phyloP scores from a whole-genome alignment of 2,329 filamentous ascomycete genomes.

The Lecanosticta acicola region DNA sequence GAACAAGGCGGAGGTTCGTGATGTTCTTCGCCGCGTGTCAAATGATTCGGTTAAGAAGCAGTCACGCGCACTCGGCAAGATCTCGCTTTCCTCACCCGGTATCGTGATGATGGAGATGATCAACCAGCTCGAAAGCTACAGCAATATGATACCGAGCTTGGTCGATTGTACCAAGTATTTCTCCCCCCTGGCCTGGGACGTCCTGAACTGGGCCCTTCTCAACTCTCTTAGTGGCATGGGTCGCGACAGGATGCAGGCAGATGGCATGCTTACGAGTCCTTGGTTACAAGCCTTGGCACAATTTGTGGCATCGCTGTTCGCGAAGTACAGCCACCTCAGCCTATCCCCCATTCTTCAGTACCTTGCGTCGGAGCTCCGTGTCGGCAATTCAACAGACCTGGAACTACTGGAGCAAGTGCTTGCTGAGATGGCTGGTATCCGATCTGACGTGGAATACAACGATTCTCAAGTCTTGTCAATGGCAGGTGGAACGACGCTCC shows the following conservation, averaged over 20 bases:
- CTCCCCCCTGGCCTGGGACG: slow-evolving; percentile 85
- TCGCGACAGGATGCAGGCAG: slow-evolving; percentile 55
- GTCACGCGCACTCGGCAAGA: slow-evolving; percentile 82
- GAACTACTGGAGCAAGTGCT: slow-evolving; percentile 89
- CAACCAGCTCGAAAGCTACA: slow-evolving; percentile 86
- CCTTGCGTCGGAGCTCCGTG: slow-evolving; percentile 74
- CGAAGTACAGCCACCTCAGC: slow-evolving; percentile 77
- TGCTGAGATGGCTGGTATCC: slow-evolving; percentile 87
- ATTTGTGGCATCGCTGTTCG: slow-evolving; percentile 89
- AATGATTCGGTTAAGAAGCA: slow-evolving; percentile 80
- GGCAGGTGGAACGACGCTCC: slow-evolving; percentile 75
- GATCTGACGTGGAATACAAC: slow-evolving; percentile 79
- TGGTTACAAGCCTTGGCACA: slow-evolving; percentile 86
- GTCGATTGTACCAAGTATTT: slow-evolving; percentile 95
- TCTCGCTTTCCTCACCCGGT: slow-evolving; percentile 84
- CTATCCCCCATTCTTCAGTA: slow-evolving; percentile 83
- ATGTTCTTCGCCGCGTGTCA: slow-evolving; percentile 82
- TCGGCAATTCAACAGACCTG: slow-evolving; percentile 81
- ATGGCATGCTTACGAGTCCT: slow-evolving; percentile 72
- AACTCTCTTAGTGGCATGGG: slow-evolving; percentile 58
- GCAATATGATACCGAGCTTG: slow-evolving; percentile 89
- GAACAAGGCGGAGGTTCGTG: slow-evolving; percentile 71
- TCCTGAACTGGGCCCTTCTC: slow-evolving; percentile 86
- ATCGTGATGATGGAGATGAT: slow-evolving; percentile 86
- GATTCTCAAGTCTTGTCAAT: slow-evolving; percentile 83